Conservation (phyloP, 257 asterid species). For the Osmanthus fragrans region DNA sequence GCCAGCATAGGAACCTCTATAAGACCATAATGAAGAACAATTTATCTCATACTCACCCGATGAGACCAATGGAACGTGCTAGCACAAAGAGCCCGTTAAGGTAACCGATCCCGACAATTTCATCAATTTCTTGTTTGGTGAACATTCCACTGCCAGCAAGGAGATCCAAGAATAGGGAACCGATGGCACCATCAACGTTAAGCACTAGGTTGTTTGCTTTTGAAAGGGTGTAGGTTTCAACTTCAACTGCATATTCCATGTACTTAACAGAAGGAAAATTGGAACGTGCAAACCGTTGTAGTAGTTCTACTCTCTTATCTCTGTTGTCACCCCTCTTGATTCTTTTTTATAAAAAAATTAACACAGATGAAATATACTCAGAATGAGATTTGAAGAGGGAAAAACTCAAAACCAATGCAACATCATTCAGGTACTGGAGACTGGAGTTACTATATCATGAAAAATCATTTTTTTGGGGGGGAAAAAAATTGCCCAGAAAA, state of each 20-base stretch:
- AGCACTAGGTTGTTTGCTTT: constrained; percentile 96
- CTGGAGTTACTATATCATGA: neutral
- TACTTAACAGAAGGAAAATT: constrained; percentile 93
- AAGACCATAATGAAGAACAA: neutral
- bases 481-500: neutral
- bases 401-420: neutral
- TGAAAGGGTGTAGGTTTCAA: constrained; percentile 92
- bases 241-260: constrained; percentile 98
- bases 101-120: constrained; percentile 90
- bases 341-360: constrained; percentile 31
- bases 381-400: constrained; percentile 19
- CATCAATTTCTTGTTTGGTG: constrained; percentile 91
- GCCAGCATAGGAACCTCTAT: neutral
- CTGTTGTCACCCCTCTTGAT: constrained; percentile 99
- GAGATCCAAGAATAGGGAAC: constrained; percentile 96
- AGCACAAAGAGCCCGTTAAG: constrained; percentile 95
- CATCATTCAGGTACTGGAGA: too few relatives aligned
- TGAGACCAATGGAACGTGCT: constrained; percentile 99
- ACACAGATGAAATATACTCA: constrained; percentile 4
- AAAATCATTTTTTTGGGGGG: neutral
- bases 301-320: constrained; percentile 93
- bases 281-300: constrained; percentile 80
- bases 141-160: constrained; percentile 99
- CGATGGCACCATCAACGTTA: constrained; percentile 98
- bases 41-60: constrained; percentile 63